Conservation (phyloP, 164 flowering plant genomes). For the Kalanchoe fedtschenkoi region DNA sequence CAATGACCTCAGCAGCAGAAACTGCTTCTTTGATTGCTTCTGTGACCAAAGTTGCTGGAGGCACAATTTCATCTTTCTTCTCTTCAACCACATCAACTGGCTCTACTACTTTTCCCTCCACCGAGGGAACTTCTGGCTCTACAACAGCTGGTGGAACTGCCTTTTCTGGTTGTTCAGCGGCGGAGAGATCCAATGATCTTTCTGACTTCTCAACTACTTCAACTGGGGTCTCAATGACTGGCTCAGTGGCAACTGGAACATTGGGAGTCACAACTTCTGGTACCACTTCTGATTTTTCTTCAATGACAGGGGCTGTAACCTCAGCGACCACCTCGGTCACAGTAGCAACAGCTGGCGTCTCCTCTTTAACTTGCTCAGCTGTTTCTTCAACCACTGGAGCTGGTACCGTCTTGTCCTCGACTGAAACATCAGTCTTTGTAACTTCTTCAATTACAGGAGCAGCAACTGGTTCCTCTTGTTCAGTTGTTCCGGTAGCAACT, state of each 20-base stretch:
- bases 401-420: not conserved
- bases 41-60: not conserved
- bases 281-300: slow-evolving; percentile 3
- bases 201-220: slow-evolving; percentile 2
- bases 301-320: not conserved
- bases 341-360: not conserved
- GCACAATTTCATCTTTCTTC: not conserved
- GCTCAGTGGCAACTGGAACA: not conserved
- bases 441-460: not conserved
- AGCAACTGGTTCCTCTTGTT: not conserved
- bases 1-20: not conserved
- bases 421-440: not conserved
- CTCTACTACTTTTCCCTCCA: not conserved
- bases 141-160: not conserved
- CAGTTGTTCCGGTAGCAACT: not conserved
- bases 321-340: not conserved
- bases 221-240: not conserved
- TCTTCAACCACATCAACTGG: not conserved
- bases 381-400: not conserved
- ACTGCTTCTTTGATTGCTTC: slow-evolving; percentile 2
- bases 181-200: not conserved
- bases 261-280: not conserved
- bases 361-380: not conserved
- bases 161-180: not conserved
- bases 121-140: not conserved